These are phyloP conservation scores for Candida koratica DNA, from an alignment of 805 yeast genomes.

Conservation along the genomic window DNA sequence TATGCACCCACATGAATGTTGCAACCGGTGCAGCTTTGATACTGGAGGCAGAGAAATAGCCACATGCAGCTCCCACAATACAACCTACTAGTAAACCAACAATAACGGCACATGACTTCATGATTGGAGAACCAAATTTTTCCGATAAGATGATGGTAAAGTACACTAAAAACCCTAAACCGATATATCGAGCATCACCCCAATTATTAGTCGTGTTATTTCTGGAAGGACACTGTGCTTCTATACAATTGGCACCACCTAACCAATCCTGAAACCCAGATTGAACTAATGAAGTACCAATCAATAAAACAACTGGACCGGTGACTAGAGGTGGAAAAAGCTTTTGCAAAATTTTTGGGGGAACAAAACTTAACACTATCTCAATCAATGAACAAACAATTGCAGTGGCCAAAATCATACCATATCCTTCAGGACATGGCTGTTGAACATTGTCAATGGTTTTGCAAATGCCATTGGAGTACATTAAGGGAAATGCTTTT, in stretches of 20 bases:
- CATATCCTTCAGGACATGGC: conserved; percentile 89
- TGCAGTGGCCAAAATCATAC: conserved; percentile 81
- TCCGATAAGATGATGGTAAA: conserved; percentile 72
- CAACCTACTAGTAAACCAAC: conserved; percentile 82
- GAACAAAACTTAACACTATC: conserved; percentile 69
- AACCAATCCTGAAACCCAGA: conserved; percentile 82
- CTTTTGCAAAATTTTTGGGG: conserved; percentile 64
- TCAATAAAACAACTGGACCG: conserved; percentile 86
- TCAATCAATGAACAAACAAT: conserved; percentile 72
- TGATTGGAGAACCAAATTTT: conserved; percentile 88
- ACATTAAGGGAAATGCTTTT: conserved; percentile 78
- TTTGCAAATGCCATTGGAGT: conserved; percentile 50
- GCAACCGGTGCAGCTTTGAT: conserved; percentile 75
- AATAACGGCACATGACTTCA: conserved; percentile 92
- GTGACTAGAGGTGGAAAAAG: conserved; percentile 88
- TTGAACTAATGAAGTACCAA: conserved; percentile 66
- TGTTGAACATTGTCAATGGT: conserved; percentile 56
- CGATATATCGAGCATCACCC: conserved; percentile 86
- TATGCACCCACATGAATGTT: conserved; percentile 83
- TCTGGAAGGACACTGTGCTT: conserved; percentile 20
- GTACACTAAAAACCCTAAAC: conserved; percentile 81
- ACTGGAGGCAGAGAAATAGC: conserved; percentile 56
- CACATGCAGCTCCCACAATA: conserved; percentile 87
- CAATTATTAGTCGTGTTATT: conserved; percentile 49
- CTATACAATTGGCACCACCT: conserved; percentile 75